phyloP scores from a whole-genome alignment of 2,329 filamentous ascomycete genomes.

The Stemphylium lycopersici region DNA sequence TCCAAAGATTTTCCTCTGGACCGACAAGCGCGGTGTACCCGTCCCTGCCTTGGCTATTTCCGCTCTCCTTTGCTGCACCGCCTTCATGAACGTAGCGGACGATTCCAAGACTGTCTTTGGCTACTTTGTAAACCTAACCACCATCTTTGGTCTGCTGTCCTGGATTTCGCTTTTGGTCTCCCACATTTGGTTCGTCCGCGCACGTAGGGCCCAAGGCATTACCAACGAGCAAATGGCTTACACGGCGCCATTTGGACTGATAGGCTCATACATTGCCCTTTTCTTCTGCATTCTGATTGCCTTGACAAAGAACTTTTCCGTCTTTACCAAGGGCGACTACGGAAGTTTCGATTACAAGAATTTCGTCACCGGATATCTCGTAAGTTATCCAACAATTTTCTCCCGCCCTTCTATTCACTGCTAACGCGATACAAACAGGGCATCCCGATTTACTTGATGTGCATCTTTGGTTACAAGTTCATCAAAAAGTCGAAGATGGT shows the following conservation, averaged over 20 bases:
- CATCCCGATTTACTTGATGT: constrained; percentile 72
- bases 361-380: constrained; percentile 75
- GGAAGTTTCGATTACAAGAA: constrained; percentile 73
- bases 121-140: constrained; percentile 57
- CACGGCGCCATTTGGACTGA: constrained; percentile 72
- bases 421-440: constrained; percentile 61
- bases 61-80: constrained; percentile 68
- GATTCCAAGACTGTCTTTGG: constrained; percentile 52
- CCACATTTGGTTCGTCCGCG: constrained; percentile 57
- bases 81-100: constrained; percentile 61
- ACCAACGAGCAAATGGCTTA: constrained; percentile 58
- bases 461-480: constrained; percentile 65
- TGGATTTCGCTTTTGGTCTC: constrained; percentile 59
- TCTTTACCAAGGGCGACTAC: constrained; percentile 64
- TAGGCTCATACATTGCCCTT: constrained; percentile 71
- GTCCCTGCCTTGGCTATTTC: constrained; percentile 68
- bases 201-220: constrained; percentile 54
- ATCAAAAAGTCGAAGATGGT: constrained; percentile 47
- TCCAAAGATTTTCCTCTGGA: constrained; percentile 72
- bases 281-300: constrained; percentile 74
- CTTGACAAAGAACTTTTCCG: constrained; percentile 81
- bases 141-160: constrained; percentile 51
- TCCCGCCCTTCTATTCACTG: neutral
- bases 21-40: constrained; percentile 74
- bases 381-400: constrained; percentile 12